Conservation (phyloP, 2,329 filamentous ascomycete species). For the Aspergillus sergii region DNA sequence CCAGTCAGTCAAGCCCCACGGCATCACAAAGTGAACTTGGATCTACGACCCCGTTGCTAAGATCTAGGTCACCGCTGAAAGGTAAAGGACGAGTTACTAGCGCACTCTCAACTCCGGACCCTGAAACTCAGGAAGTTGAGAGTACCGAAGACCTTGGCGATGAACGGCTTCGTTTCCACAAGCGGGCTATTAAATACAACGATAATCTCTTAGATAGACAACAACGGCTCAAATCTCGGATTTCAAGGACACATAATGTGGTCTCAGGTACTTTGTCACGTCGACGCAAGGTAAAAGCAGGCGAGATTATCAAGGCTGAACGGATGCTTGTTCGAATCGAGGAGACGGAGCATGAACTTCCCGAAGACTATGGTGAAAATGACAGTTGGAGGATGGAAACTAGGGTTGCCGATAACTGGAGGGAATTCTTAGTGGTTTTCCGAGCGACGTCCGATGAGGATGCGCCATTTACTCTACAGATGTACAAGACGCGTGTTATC, state of each 20-base stretch:
- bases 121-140: slow-evolving; percentile 39
- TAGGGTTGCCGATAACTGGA: slow-evolving; percentile 64
- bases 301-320: slow-evolving; percentile 68
- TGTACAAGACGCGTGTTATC: slow-evolving; percentile 66
- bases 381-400: slow-evolving; percentile 62
- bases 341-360: slow-evolving; percentile 54
- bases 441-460: slow-evolving; percentile 59
- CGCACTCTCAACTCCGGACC: slow-evolving; percentile 18
- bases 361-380: slow-evolving; percentile 66
- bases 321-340: slow-evolving; percentile 69
- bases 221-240: slow-evolving; percentile 41
- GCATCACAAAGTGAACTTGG: slow-evolving; percentile 32
- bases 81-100: slow-evolving; percentile 23
- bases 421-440: slow-evolving; percentile 65
- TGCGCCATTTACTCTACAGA: slow-evolving; percentile 58
- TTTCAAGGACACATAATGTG: slow-evolving; percentile 38
- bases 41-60: slow-evolving; percentile 39
- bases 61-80: slow-evolving; percentile 21
- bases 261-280: slow-evolving; percentile 38
- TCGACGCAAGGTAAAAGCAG: slow-evolving; percentile 51
- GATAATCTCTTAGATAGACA: slow-evolving; percentile 47
- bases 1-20: slow-evolving; percentile 25
- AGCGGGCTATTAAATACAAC: slow-evolving; percentile 47
- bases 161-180: slow-evolving; percentile 21
- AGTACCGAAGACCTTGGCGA: slow-evolving; percentile 16